These are phyloP conservation scores for Exobasidium cylindrosporum DNA, from an alignment of 1,284 basidiomycete species.

Conservation along the genomic window DNA sequence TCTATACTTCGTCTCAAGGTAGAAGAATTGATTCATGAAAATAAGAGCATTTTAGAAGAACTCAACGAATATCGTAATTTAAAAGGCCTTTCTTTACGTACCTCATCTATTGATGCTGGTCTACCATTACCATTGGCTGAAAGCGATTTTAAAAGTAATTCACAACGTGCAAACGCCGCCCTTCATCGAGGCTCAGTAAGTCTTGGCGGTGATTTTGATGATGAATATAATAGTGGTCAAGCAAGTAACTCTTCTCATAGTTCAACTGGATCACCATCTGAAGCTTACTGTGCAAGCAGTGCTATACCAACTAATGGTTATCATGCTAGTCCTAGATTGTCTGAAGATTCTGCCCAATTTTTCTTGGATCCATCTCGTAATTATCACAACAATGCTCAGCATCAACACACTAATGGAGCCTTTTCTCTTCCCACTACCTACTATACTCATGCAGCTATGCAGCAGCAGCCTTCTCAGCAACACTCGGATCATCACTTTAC, in stretches of 20 bases:
- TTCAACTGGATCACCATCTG: background rate
- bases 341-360: too few species aligned
- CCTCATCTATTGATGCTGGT: background rate
- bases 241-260: background rate
- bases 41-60: slow-evolving; percentile 34
- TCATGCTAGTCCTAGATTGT: too few species aligned
- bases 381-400: background rate
- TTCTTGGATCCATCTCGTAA: too few species aligned
- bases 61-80: slow-evolving; percentile 36
- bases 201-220: background rate
- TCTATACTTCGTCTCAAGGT: slow-evolving; percentile 35
- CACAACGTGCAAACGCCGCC: background rate
- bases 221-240: background rate
- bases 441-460: too few species aligned
- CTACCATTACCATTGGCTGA: background rate
- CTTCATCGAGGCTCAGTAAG: background rate
- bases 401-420: background rate
- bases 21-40: slow-evolving; percentile 32
- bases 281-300: too few species aligned
- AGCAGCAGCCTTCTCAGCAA: too few species aligned
- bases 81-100: slow-evolving; percentile 26
- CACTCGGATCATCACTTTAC: too few species aligned
- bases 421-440: background rate
- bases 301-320: too few species aligned
- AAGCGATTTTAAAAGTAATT: background rate